Percentiles rank a stretch among this genome's conserved stretches.
Conservation (phyloP, 2,329 filamentous ascomycete genomes). For the Aspergillus latus region DNA sequence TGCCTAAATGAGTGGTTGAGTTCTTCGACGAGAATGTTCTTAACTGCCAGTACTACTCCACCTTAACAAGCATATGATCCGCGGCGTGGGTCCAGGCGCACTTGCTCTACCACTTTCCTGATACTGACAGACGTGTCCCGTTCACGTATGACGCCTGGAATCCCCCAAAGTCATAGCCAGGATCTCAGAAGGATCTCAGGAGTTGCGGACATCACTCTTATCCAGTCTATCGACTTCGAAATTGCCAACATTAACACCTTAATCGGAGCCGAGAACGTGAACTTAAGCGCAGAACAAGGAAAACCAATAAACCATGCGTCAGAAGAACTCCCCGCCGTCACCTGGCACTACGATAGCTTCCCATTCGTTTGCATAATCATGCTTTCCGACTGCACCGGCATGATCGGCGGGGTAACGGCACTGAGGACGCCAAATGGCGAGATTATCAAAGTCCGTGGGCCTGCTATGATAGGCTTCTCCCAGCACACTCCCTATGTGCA, state of each 20-base stretch:
- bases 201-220: slow-evolving; percentile 59
- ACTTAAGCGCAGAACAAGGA: no score
- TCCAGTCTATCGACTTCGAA: slow-evolving; percentile 59
- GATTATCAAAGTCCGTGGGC: neutral
- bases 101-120: no score
- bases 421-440: neutral
- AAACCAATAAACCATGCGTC: slow-evolving; percentile 24
- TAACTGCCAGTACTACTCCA: slow-evolving; percentile 59
- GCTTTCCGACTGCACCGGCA: slow-evolving; percentile 62
- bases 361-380: slow-evolving; percentile 70
- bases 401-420: slow-evolving; percentile 60
- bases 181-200: slow-evolving; percentile 45
- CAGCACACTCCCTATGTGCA: neutral
- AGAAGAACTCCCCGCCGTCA: slow-evolving; percentile 53
- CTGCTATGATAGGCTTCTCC: neutral
- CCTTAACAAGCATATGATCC: slow-evolving; percentile 52
- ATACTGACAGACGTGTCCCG: slow-evolving; percentile 38
- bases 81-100: slow-evolving; percentile 50
- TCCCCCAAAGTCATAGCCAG: slow-evolving; percentile 54
- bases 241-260: slow-evolving; percentile 61
- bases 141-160: slow-evolving; percentile 62
- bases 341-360: slow-evolving; percentile 66
- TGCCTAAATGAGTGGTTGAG: slow-evolving; percentile 61
- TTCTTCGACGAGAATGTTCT: slow-evolving; percentile 57
- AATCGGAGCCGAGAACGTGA: slow-evolving; percentile 22